Percentiles rank a stretch among this genome's conserved stretches.
These are phyloP conservation scores for Cercospora sojina DNA, from an alignment of 2,329 filamentous ascomycete species.

Conservation along the genomic window DNA sequence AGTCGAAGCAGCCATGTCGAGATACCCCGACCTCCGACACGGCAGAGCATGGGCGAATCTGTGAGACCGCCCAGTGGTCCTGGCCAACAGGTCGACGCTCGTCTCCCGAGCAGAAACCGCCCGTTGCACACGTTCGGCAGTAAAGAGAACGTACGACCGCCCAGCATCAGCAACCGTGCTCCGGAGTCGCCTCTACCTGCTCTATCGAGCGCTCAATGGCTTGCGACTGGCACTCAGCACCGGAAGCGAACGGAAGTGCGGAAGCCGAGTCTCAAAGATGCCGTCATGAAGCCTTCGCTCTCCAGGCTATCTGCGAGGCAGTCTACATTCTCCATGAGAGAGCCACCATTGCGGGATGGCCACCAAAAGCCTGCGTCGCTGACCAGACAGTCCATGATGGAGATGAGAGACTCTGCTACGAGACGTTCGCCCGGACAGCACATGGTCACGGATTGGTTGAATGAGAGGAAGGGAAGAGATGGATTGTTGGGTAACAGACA, in stretches of 20 bases:
- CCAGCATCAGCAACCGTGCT: not conserved
- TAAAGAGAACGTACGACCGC: constrained; percentile 8
- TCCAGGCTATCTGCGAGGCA: not conserved
- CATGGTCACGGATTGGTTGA: constrained; percentile 34
- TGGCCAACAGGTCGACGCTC: constrained; percentile 14
- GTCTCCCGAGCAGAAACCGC: not conserved
- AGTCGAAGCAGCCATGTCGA: constrained; percentile 7
- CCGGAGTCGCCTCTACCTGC: constrained; percentile 25
- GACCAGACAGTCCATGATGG: constrained; percentile 5
- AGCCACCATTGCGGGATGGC: not conserved
- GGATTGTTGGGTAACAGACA: not conserved
- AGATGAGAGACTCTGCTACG: constrained; percentile 1
- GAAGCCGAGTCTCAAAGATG: constrained; percentile 17
- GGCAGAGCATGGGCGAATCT: not conserved
- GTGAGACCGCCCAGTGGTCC: not conserved
- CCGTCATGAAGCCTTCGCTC: constrained; percentile 10
- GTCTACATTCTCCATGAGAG: not conserved
- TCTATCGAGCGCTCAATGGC: constrained; percentile 36
- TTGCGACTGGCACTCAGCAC: constrained; percentile 28
- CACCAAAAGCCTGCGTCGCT: not conserved
- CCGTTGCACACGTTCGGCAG: constrained; percentile 1
- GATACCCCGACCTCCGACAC: constrained; percentile 1
- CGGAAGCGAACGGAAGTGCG: constrained; percentile 4
- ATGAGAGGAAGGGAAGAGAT: constrained; percentile 29
- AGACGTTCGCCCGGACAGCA: constrained; percentile 30